Conservation (phyloP, 257 asterid species). For the Solanum raphanifolium region DNA sequence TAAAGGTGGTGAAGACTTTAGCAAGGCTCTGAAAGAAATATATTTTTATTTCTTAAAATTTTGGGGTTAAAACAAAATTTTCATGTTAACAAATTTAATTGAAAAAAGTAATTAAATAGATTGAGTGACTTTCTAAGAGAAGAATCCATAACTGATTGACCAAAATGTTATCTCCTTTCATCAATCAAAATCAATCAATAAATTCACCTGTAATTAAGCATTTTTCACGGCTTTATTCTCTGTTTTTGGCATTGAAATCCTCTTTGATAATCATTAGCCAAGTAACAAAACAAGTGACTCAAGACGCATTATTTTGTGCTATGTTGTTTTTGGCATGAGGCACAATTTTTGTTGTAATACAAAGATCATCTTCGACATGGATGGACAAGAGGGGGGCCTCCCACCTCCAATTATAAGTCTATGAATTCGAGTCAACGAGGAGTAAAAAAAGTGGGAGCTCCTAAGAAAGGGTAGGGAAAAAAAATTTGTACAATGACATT, state of each 20-base stretch:
- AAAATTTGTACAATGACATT: rapidly evolving
- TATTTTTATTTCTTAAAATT: too few relatives aligned
- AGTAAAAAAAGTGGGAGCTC: neutral
- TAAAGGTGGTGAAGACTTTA: too few relatives aligned
- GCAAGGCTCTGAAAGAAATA: too few relatives aligned
- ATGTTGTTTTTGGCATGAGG: neutral
- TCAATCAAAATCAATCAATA: too few relatives aligned
- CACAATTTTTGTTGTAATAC: neutral
- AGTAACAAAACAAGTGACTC: neutral
- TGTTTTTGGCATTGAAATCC: neutral
- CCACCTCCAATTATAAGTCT: neutral
- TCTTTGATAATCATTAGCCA: neutral
- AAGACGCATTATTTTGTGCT: neutral
- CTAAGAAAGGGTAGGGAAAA: neutral
- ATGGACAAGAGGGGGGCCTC: neutral
- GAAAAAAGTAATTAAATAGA: too few relatives aligned
- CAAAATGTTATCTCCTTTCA: too few relatives aligned
- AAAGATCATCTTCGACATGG: neutral
- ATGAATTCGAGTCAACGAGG: neutral
- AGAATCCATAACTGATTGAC: too few relatives aligned
- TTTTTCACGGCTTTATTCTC: neutral
- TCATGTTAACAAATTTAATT: too few relatives aligned
- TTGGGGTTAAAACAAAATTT: too few relatives aligned
- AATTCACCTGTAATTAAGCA: too few relatives aligned
- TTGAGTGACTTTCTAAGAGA: too few relatives aligned